Conservation (phyloP, 768 basidiomycete genomes). For the Boletus eberwhitei region DNA sequence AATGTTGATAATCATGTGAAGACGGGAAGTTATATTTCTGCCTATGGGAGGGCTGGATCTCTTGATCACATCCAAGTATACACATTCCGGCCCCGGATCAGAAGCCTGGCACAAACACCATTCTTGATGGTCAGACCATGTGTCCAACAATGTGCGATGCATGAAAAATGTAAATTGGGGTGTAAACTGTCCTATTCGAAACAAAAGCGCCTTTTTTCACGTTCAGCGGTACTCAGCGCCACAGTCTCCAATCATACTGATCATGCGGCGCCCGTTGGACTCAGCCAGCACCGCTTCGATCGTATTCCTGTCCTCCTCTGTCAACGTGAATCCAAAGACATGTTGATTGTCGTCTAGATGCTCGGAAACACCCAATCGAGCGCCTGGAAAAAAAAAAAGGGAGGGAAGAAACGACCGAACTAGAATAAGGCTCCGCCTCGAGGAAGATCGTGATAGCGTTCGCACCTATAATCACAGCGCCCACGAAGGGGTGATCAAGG, state of each 20-base stretch:
- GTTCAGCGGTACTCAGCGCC: constrained; percentile 71
- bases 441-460: constrained; percentile 1
- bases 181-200: neutral
- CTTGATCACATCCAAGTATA: neutral
- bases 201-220: neutral
- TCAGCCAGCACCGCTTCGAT: constrained; percentile 61
- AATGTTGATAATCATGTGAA: constrained; percentile 1
- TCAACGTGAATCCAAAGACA: constrained; percentile 58
- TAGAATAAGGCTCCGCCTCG: neutral
- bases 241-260: constrained; percentile 74
- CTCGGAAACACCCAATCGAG: constrained; percentile 71
- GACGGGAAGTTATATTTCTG: constrained; percentile 3
- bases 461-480: constrained; percentile 74
- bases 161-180: neutral
- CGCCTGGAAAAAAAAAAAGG: constrained; percentile 41
- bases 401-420: neutral
- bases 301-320: constrained; percentile 50
- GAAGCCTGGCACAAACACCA: neutral
- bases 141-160: neutral
- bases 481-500: constrained; percentile 72
- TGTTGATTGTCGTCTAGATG: constrained; percentile 66
- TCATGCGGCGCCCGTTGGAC: constrained; percentile 62
- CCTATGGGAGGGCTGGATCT: neutral
- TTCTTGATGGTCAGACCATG: neutral
- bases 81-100: neutral